Evolutionary conservation across 1,139 yeast genomes (phyloP).

Genomic region (Suhomyces choctaworum): DNA sequence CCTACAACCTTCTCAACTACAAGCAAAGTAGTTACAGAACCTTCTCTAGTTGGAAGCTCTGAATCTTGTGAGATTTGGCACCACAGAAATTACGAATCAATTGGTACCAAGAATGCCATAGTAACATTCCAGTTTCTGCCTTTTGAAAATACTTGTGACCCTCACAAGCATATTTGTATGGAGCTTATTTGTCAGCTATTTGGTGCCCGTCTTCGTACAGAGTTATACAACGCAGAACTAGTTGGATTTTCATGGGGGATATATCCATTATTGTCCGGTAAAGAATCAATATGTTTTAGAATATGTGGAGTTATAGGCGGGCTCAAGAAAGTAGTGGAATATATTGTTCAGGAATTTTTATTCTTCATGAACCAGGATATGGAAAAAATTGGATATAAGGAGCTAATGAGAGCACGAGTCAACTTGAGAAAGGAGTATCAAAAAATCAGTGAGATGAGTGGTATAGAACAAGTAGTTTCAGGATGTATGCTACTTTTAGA

Average conservation of each 20-base stretch:
- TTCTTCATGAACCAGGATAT: constrained; percentile 14
- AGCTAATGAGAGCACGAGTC: constrained; percentile 46
- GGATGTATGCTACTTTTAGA: constrained; percentile 54
- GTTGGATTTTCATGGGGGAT: constrained; percentile 57
- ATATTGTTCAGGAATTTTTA: constrained; percentile 23
- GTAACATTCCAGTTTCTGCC: constrained; percentile 41
- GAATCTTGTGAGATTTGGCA: constrained; percentile 52
- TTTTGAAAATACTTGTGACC: neutral
- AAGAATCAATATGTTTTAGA: constrained; percentile 48
- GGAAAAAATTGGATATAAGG: constrained; percentile 24
- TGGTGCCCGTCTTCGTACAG: constrained; percentile 35
- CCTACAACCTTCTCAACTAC: neutral
- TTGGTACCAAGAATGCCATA: constrained; percentile 26
- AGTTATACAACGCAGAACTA: constrained; percentile 51
- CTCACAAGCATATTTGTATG: constrained; percentile 33
- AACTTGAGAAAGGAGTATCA: constrained; percentile 45
- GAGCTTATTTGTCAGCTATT: constrained; percentile 53
- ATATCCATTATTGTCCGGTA: constrained; percentile 51
- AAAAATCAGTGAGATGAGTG: constrained; percentile 33
- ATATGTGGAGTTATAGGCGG: constrained; percentile 50
- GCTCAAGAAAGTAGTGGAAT: constrained; percentile 27
- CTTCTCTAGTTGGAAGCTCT: constrained; percentile 19
- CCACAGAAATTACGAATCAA: constrained; percentile 27
- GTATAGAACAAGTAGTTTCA: constrained; percentile 46
- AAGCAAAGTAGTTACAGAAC: constrained; percentile 5